These are phyloP conservation scores for Xylaria scruposa DNA, from an alignment of 495 filamentous ascomycete species.

Conservation along the genomic window DNA sequence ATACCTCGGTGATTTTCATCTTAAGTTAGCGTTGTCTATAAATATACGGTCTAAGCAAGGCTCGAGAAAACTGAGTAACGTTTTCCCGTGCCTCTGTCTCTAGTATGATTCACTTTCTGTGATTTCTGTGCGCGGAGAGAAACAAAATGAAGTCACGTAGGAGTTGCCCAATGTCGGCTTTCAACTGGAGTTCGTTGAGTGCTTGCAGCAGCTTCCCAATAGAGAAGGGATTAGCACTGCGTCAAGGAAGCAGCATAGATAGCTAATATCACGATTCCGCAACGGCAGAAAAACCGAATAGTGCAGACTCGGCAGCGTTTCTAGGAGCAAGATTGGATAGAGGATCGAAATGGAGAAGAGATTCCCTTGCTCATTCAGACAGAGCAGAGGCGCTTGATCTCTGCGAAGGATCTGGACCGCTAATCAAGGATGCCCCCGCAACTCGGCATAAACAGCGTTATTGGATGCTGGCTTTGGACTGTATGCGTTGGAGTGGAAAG, in stretches of 20 bases:
- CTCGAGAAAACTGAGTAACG: background rate
- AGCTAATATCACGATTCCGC: background rate
- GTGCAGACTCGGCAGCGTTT: background rate
- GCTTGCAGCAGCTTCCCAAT: background rate
- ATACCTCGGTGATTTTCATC: slow-evolving; percentile 38
- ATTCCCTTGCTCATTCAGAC: background rate
- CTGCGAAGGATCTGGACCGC: background rate
- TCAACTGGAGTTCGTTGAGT: background rate
- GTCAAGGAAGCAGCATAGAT: background rate
- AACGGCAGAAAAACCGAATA: background rate
- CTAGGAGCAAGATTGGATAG: background rate
- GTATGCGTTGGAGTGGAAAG: background rate
- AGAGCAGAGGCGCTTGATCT: background rate
- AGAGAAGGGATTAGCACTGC: background rate
- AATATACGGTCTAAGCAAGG: background rate
- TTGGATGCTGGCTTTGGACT: background rate
- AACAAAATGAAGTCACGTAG: background rate
- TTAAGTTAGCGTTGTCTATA: background rate
- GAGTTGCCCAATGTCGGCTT: background rate
- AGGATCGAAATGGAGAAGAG: too few relatives aligned
- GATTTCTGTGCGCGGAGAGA: background rate
- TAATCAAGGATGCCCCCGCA: slow-evolving; percentile 1
- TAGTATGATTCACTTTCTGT: background rate
- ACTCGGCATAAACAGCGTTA: slow-evolving; percentile 7
- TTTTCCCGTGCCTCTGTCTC: background rate